Base-by-base conservation (phyloP, 495 filamentous ascomycete genomes). In the Haplographium delicatum region DNA sequence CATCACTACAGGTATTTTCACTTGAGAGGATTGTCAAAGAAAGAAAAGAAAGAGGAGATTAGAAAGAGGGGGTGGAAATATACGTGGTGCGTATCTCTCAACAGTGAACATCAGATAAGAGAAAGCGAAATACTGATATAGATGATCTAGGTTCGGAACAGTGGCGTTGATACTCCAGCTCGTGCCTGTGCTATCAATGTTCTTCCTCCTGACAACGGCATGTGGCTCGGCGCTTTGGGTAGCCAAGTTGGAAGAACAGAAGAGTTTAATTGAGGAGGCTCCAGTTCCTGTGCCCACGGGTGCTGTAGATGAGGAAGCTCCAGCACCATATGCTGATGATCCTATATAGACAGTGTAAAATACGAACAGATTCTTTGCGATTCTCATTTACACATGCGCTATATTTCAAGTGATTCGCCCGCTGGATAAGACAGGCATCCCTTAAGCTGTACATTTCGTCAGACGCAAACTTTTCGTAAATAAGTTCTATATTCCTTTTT, bases 161-260 rank as follows among this genome's bases (percentile, higher is more conserved):
- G 64, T 78, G 8, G 76, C 78, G 40, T 72, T 83, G 62, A 41
- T 76, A 10, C 60, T 81, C 4, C 71, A 96, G 62, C 80, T 96
- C 57, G 70, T 96, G 2, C 93, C 93, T 1, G 69, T 96, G 37
- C 72, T 83, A 13, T 89, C 84, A n/a, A 86, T 96, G 54, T 80
- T 89, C 54, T 95, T 96, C 63, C 74, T 93, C 19, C 82, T 95
- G 56, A 95, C 89, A 0, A 91, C 68, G 3, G 70, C 77, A 2
- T 64, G 85, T 28, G 93, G 91, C 0, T 85, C 91, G 5, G 93
- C 90, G 7, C 67, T 98, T 24, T 98, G 89, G 89, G 87, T 85
- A 5, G 81, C 84, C 0, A 67, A 70, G 20, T 59, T 80, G 24
- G 74, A 80, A 56, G 62, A 72, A 45, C 50, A 44, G 46, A 62